Percentiles rank a stretch among this genome's conserved stretches.
These are phyloP conservation scores for Kodamaea sp. DNA, from an alignment of 1,139 yeast genomes.

Conservation along the genomic window DNA sequence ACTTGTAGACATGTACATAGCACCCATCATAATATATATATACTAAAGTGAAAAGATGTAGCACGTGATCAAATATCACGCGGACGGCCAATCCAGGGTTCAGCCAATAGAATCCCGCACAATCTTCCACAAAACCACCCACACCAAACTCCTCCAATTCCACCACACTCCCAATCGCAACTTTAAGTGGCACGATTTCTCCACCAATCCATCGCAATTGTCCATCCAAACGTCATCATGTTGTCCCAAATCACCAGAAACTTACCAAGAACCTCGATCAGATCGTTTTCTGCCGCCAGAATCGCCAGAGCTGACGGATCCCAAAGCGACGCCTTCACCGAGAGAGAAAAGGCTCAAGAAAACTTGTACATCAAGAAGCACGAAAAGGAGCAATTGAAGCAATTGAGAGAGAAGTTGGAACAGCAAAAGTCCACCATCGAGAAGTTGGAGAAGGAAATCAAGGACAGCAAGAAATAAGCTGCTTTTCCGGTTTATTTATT, in stretches of 20 bases:
- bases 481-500: too few species aligned
- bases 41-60: conserved; percentile 2
- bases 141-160: too few species aligned
- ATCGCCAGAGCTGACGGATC: conserved; percentile 30
- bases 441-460: conserved; percentile 44
- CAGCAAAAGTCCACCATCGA: conserved; percentile 47
- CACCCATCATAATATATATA: too few species aligned
- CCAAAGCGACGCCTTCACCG: conserved; percentile 37
- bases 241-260: conserved; percentile 38
- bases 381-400: conserved; percentile 51
- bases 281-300: conserved; percentile 44
- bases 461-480: conserved; percentile 37
- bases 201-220: too few species aligned
- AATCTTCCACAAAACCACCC: conserved; percentile 3
- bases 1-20: conserved; percentile 26
- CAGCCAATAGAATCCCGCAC: conserved; percentile 4
- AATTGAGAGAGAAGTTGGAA: conserved; percentile 46
- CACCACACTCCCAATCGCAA: conserved; percentile 2
- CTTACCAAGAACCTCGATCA: conserved; percentile 28
- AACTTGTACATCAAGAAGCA: conserved; percentile 46
- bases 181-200: too few species aligned
- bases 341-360: conserved; percentile 50
- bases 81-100: conserved; percentile 1
- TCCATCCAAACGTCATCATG: conserved; percentile 26
- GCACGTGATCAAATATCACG: conserved; percentile 4